These are phyloP conservation scores for Aspergillus sparsus DNA, from an alignment of 495 filamentous ascomycete species.

Conservation along the genomic window DNA sequence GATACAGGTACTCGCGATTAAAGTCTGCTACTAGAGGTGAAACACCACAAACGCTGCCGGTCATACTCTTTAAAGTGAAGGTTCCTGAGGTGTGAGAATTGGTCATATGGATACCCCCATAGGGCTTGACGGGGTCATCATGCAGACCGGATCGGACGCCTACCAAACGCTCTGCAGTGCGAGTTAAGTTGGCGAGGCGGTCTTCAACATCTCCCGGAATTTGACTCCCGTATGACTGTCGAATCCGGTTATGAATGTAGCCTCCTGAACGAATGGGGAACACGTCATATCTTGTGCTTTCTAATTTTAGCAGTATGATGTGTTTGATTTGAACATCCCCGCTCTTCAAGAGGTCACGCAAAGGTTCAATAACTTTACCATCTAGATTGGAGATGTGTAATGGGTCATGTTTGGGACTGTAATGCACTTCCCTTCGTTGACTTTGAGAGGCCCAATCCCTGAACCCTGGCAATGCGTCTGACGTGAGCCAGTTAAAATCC, in stretches of 20 bases:
- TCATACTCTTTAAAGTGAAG: constrained; percentile 36
- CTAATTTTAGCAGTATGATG: constrained; percentile 42
- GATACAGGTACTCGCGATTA: constrained; percentile 34
- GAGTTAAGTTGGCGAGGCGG: constrained; percentile 36
- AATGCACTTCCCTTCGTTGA: constrained; percentile 23
- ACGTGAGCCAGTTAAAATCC: constrained; percentile 29
- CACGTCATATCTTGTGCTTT: constrained; percentile 47
- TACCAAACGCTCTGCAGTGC: constrained; percentile 30
- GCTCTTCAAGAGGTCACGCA: constrained; percentile 28
- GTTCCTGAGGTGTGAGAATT: constrained; percentile 32
- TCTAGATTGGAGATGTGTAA: constrained; percentile 44
- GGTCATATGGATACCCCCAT: constrained; percentile 35
- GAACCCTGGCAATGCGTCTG: constrained; percentile 29
- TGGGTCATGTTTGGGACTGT: constrained; percentile 42
- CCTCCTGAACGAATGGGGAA: constrained; percentile 42
- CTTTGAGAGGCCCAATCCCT: constrained; percentile 26
- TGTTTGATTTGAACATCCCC: constrained; percentile 43
- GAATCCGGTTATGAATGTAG: constrained; percentile 35
- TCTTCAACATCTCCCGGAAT: constrained; percentile 30
- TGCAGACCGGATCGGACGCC: constrained; percentile 26
- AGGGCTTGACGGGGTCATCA: constrained; percentile 20
- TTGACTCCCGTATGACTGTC: constrained; percentile 26
- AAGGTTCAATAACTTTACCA: constrained; percentile 30
- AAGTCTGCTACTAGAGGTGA: constrained; percentile 37
- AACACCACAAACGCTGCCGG: constrained; percentile 35